Conservation (phyloP, 1,139 yeast genomes). For the Ogataea hybrid region DNA sequence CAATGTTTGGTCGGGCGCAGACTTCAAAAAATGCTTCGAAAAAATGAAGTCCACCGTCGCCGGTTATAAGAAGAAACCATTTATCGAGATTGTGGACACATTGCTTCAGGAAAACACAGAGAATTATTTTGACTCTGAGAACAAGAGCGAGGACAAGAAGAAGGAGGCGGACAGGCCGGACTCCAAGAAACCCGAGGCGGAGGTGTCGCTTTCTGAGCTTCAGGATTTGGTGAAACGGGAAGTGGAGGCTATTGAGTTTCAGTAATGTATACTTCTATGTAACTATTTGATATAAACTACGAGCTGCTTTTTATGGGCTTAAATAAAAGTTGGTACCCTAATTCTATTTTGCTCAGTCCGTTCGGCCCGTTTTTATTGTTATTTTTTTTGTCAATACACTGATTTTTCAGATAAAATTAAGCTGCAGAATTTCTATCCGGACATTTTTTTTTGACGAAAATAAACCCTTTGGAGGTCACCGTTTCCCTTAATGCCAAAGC, state of each 20-base stretch:
- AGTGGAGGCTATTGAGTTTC: slow-evolving; percentile 20
- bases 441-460: not conserved
- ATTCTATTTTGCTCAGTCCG: not conserved
- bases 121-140: slow-evolving; percentile 8
- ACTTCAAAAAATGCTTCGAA: slow-evolving; percentile 44
- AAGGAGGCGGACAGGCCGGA: slow-evolving; percentile 1
- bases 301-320: not conserved
- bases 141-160: slow-evolving; percentile 6
- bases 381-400: slow-evolving; percentile 3
- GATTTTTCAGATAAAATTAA: slow-evolving; percentile 17
- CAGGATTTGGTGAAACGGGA: slow-evolving; percentile 20
- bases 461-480: not conserved
- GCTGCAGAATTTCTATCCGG: slow-evolving; percentile 1
- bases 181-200: slow-evolving; percentile 8
- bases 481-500: slow-evolving; percentile 12
- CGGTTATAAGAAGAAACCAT: slow-evolving; percentile 38
- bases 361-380: not conserved
- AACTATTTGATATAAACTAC: not conserved
- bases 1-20: slow-evolving; percentile 44
- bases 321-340: not conserved
- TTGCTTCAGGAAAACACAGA: slow-evolving; percentile 16
- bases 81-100: slow-evolving; percentile 36
- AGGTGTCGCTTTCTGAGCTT: slow-evolving; percentile 18
- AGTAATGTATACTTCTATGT: slow-evolving; percentile 5
- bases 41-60: slow-evolving; percentile 42